A percentile compares a stretch with the other conserved stretches of the same genome.
Conservation (phyloP, 306 rosid species). For the Argentina anserina region DNA sequence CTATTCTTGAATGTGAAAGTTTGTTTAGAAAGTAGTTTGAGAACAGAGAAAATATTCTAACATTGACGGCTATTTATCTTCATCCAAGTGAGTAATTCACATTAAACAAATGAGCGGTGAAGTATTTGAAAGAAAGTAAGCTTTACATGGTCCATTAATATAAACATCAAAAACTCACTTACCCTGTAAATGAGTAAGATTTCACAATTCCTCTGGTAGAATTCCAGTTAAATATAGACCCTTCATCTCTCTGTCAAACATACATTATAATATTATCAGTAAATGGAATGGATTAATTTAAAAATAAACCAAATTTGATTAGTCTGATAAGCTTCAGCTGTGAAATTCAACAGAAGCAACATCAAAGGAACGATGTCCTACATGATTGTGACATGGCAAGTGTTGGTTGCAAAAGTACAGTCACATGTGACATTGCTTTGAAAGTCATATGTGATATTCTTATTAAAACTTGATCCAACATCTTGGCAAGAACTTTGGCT, state of each 20-base stretch:
- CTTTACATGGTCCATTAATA: neutral
- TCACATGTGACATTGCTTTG: constrained; percentile 45
- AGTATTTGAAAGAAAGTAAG: neutral
- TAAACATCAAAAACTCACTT: constrained; percentile 25
- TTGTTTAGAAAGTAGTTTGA: neutral
- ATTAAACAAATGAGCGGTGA: neutral
- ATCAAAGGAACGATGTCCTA: constrained; percentile 5
- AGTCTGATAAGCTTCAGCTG: neutral
- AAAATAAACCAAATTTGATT: neutral
- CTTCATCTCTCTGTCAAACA: constrained; percentile 37
- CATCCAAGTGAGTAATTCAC: neutral
- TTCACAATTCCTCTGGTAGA: constrained; percentile 57
- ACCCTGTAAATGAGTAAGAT: constrained; percentile 51
- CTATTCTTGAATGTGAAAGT: neutral
- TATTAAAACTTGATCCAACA: constrained; percentile 17
- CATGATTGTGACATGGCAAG: constrained; percentile 61
- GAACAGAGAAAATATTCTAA: neutral
- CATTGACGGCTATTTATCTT: neutral
- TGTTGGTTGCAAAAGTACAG: constrained; percentile 29
- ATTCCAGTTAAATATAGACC: constrained; percentile 46
- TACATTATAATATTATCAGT: neutral
- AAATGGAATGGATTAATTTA: neutral
- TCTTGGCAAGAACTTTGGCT: constrained; percentile 36
- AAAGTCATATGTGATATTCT: rapidly evolving
- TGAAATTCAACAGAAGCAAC: no score